phyloP scores from a whole-genome alignment of 345 rosid species.

The Populus davidiana region DNA sequence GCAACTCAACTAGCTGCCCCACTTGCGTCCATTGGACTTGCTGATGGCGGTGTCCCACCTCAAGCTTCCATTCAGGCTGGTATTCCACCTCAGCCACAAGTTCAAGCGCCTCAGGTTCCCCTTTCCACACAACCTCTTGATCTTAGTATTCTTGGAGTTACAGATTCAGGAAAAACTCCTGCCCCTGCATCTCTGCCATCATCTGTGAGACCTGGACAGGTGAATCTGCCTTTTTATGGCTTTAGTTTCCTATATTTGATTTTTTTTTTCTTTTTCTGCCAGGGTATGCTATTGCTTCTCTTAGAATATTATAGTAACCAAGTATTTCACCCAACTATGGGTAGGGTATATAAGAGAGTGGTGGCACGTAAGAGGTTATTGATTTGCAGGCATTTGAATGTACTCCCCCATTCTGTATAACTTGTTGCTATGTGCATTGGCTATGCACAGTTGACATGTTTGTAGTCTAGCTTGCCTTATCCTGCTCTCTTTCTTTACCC shows the following conservation, averaged over 20 bases:
- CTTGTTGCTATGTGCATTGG: not conserved
- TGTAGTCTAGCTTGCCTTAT: not conserved
- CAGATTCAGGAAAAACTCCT: constrained; percentile 66
- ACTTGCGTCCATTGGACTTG: constrained; percentile 57
- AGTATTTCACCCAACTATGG: not conserved
- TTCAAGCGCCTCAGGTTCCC: constrained; percentile 45
- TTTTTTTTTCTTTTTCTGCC: not conserved
- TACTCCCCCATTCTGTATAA: not conserved
- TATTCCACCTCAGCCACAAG: constrained; percentile 36
- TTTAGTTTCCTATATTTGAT: not conserved
- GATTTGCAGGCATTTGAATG: not conserved
- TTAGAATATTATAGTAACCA: not conserved
- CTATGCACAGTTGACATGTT: not conserved
- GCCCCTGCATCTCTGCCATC: constrained; percentile 54
- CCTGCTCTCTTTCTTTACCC: not conserved
- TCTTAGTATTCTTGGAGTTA: constrained; percentile 85
- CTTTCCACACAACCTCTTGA: constrained; percentile 79
- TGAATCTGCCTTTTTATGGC: constrained; percentile 18
- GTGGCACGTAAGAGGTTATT: not conserved
- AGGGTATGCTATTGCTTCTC: not conserved
- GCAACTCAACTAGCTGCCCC: constrained; percentile 48
- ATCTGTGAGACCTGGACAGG: constrained; percentile 96
- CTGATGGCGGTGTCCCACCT: constrained; percentile 88
- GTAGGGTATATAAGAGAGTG: not conserved
- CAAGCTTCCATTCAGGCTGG: constrained; percentile 48